These are phyloP conservation scores for Diplodia mutila DNA, from an alignment of 2,329 filamentous ascomycete species.

Conservation along the genomic window DNA sequence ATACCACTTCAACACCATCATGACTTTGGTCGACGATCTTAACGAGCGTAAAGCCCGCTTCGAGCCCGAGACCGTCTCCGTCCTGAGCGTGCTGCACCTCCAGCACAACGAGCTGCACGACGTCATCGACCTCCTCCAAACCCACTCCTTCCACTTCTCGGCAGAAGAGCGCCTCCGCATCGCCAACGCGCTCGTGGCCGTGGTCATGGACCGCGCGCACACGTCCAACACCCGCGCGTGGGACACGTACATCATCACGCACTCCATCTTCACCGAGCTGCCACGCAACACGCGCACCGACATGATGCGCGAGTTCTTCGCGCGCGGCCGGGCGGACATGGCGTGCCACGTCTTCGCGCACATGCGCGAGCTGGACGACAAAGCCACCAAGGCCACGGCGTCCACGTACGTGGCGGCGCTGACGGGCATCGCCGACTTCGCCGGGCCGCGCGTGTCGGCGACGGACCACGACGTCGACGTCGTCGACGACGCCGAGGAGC, in stretches of 20 bases:
- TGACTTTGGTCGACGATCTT: constrained; percentile 72
- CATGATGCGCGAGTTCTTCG: constrained; percentile 83
- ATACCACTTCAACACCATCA: constrained; percentile 71
- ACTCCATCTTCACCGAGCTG: constrained; percentile 64
- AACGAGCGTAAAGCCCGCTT: constrained; percentile 71
- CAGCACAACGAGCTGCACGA: constrained; percentile 76
- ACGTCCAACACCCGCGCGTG: constrained; percentile 67
- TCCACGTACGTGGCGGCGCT: constrained; percentile 81
- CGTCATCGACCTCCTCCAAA: constrained; percentile 78
- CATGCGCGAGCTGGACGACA: constrained; percentile 79
- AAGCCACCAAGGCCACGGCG: constrained; percentile 65
- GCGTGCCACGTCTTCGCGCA: constrained; percentile 85
- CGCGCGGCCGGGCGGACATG: constrained; percentile 78
- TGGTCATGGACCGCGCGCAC: constrained; percentile 65
- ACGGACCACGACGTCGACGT: constrained; percentile 13
- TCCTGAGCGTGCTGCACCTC: constrained; percentile 74
- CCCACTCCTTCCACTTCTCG: constrained; percentile 72
- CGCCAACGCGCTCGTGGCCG: constrained; percentile 66
- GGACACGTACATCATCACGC: constrained; percentile 64
- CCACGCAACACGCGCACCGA: constrained; percentile 66
- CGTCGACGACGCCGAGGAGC: constrained; percentile 56
- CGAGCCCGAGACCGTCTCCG: constrained; percentile 73
- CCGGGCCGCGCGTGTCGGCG: constrained; percentile 25
- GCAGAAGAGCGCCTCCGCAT: constrained; percentile 70
- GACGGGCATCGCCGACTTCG: constrained; percentile 68